A percentile compares a stretch with the other conserved stretches of the same genome.
These are phyloP conservation scores for Coemansia sp. DNA, from an alignment of 192 early-diverging fungal genomes.

Conservation along the genomic window DNA sequence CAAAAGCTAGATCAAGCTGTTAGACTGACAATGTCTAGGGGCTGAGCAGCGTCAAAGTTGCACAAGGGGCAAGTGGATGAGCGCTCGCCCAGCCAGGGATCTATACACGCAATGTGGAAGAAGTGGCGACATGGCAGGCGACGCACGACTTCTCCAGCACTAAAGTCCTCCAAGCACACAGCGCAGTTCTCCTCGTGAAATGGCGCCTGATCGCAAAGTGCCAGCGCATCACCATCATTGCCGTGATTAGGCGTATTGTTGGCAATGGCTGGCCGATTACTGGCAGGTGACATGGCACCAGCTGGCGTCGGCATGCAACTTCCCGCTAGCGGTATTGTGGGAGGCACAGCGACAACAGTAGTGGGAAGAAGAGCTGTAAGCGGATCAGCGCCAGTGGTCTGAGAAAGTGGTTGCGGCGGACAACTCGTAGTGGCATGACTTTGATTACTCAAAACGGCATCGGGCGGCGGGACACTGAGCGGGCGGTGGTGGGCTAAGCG, in stretches of 20 bases:
- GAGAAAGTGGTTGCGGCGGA: too few relatives aligned
- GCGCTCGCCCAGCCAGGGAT: slow-evolving; percentile 36
- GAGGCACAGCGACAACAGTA: neutral
- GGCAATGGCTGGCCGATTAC: neutral
- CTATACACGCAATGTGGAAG: slow-evolving; percentile 46
- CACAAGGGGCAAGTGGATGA: slow-evolving; percentile 45
- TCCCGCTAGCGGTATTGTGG: neutral
- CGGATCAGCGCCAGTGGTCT: neutral
- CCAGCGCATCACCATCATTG: neutral
- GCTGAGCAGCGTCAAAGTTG: slow-evolving; percentile 32
- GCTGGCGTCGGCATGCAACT: neutral
- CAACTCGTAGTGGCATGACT: neutral
- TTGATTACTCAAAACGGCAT: neutral
- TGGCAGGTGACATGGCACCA: neutral
- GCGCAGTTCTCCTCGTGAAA: slow-evolving; percentile 47
- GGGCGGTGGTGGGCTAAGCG: slow-evolving; percentile 1
- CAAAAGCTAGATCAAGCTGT: neutral
- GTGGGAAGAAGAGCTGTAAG: neutral
- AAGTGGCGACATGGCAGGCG: slow-evolving; percentile 42
- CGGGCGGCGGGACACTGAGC: neutral
- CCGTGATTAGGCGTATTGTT: neutral
- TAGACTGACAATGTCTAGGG: neutral
- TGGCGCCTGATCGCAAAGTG: neutral
- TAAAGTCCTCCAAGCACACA: slow-evolving; percentile 47
- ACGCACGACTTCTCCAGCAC: slow-evolving; percentile 30